Percentiles rank a stretch among this genome's conserved stretches.
These are phyloP conservation scores for Suhomyces maxii DNA, from an alignment of 1,139 yeast species.

Conservation along the genomic window DNA sequence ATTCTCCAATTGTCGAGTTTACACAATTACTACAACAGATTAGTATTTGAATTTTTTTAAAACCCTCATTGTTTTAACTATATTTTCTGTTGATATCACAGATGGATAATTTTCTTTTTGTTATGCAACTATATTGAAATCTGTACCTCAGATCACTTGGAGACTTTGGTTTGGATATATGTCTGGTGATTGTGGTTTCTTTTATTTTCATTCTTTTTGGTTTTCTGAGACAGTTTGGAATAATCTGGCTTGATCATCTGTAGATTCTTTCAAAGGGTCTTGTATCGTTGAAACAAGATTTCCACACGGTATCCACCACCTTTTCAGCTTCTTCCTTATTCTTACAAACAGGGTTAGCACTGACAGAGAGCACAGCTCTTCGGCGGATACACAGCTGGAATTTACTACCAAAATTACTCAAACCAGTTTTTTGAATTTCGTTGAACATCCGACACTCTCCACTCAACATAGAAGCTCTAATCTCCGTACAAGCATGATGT, in stretches of 20 bases:
- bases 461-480: conserved; percentile 86
- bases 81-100: too few relatives aligned
- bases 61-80: too few relatives aligned
- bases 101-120: too few relatives aligned
- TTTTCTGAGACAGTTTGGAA: neutral
- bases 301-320: conserved; percentile 86
- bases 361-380: conserved; percentile 81
- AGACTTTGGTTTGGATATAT: too few relatives aligned
- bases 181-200: too few relatives aligned
- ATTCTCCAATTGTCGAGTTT: too few relatives aligned
- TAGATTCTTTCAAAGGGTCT: conserved; percentile 94
- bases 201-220: too few relatives aligned
- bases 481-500: conserved; percentile 97
- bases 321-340: conserved; percentile 71
- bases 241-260: conserved; percentile 30
- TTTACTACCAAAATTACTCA: conserved; percentile 68
- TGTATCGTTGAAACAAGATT: conserved; percentile 90
- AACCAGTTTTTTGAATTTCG: conserved; percentile 70
- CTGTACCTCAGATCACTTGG: too few relatives aligned
- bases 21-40: too few relatives aligned
- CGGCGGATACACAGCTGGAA: conserved; percentile 90
- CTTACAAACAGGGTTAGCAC: conserved; percentile 81
- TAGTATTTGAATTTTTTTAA: too few relatives aligned
- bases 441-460: conserved; percentile 95
- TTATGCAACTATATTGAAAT: too few relatives aligned